Base-by-base conservation (phyloP, 2,329 filamentous ascomycete genomes). In the Emergomyces orientalis region DNA sequence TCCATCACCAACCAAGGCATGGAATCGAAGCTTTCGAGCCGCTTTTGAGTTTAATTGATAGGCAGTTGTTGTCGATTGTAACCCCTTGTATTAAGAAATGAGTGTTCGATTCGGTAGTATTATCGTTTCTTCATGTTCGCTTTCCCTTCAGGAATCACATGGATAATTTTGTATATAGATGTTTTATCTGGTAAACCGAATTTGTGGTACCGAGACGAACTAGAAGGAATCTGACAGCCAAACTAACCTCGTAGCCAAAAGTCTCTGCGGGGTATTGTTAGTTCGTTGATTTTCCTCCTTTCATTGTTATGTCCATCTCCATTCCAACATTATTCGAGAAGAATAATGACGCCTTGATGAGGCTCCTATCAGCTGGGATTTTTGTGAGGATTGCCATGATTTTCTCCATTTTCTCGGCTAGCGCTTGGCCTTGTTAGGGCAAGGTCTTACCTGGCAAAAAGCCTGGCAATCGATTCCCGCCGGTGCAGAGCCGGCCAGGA, bases 401-500 rank as follows among this genome's bases (percentile, higher is more conserved):
- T 34, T 32, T 34, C 19, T 13, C 37, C 39, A n/a, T 32, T 17
- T 9, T 59, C 39, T 59, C 13, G 13, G 14, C 51, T 22, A 25
- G 51, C 60, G 60, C 60, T 56, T 51, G 54, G 39, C 41, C 25
- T 51, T 22, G 52, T 62, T 59, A 19, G 37, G 60, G 9, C 47
- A 52, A 39, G 47, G 59, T 54, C 32, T 59, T 25, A 45, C 37
- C 41, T 49, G 41, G 34, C 32, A 32, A 57, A 43, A 39, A 39
- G 51, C 55, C 55, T 58, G 32, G 55, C 13, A 41, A 27, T 39
- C 1, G 43, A 47, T 43, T 47, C 59, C 32, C 59, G 34, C 45
- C 59, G 60, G 64, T 62, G 32, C 60, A 63, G 59, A 61, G 69
- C 65, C 69, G 68, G 71, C 69, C 60, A 60, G 61, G 61, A 60